A percentile compares a stretch with the other conserved stretches of the same genome.
Conservation (phyloP, 108 stramenopile species). For the Nannochloropsis granulata region DNA sequence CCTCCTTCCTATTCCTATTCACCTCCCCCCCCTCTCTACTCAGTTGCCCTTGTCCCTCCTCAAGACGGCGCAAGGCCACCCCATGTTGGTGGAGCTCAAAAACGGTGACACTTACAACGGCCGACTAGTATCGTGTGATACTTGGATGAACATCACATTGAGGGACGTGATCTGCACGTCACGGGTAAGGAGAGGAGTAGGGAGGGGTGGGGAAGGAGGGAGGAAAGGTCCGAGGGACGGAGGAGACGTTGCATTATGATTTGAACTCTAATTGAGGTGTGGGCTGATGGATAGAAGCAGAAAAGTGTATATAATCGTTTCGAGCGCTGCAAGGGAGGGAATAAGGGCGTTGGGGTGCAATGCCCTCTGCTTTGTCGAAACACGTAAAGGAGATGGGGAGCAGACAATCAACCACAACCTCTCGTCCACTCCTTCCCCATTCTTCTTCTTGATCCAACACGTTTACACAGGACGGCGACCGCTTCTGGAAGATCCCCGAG, state of each 20-base stretch:
- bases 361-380: too few relatives aligned
- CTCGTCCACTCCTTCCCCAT: not conserved
- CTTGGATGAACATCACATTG: slow-evolving; percentile 97
- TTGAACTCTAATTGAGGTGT: too few relatives aligned
- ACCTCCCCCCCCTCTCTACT: not conserved
- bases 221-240: not conserved
- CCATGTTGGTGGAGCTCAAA: slow-evolving; percentile 94
- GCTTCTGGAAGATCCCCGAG: slow-evolving; percentile 84
- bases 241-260: not conserved
- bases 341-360: not conserved
- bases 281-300: too few relatives aligned
- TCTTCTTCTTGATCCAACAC: not conserved
- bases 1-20: too few relatives aligned
- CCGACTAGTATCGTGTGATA: slow-evolving; percentile 77
- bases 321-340: not conserved
- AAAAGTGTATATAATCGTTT: not conserved
- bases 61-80: slow-evolving; percentile 69
- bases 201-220: not conserved
- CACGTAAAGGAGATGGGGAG: not conserved
- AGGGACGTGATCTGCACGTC: slow-evolving; percentile 87
- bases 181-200: slow-evolving; percentile 5
- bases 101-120: slow-evolving; percentile 98
- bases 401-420: not conserved
- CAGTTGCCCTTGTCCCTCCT: slow-evolving; percentile 82
- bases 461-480: slow-evolving; percentile 52